Percentiles rank a stretch among this genome's conserved stretches.
Evolutionary conservation across 2,329 filamentous ascomycete genomes (phyloP).

Genomic region (Bipolaris cookei): DNA sequence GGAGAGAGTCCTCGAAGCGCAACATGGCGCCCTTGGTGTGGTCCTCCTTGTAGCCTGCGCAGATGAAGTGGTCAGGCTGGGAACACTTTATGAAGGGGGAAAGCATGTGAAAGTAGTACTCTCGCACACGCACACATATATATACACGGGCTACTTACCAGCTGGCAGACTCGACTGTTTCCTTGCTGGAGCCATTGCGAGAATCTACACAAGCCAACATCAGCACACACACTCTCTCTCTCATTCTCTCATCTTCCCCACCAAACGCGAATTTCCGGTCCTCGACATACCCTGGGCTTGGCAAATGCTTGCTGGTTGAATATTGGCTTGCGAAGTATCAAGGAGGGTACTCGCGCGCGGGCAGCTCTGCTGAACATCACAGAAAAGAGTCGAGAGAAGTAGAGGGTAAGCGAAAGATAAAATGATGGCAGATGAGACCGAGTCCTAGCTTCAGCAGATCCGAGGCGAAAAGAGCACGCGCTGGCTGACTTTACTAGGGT

Average conservation of each 20-base stretch:
- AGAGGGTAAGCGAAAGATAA: constrained; percentile 14
- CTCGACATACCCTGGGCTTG: constrained; percentile 40
- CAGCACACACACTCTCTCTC: constrained; percentile 9
- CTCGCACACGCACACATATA: too few relatives aligned
- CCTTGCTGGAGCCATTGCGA: constrained; percentile 46
- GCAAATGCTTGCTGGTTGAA: constrained; percentile 28
- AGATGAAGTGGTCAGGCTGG: constrained; percentile 2
- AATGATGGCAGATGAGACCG: constrained; percentile 18
- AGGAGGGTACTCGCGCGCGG: constrained; percentile 48
- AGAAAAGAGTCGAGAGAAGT: constrained; percentile 10
- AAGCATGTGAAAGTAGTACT: constrained; percentile 19
- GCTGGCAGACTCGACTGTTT: constrained; percentile 56
- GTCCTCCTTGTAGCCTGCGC: constrained; percentile 78
- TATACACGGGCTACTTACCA: constrained; percentile 43
- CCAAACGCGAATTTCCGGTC: background rate
- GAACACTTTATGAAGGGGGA: constrained; percentile 6
- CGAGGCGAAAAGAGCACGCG: constrained; percentile 32
- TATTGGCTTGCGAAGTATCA: constrained; percentile 45
- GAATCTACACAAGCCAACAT: constrained; percentile 31
- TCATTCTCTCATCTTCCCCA: background rate
- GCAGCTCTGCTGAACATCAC: constrained; percentile 52
- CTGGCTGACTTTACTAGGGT: constrained; percentile 26
- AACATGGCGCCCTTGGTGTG: constrained; percentile 79
- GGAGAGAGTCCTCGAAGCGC: constrained; percentile 85
- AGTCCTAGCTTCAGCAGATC: constrained; percentile 27